Evolutionary conservation across 495 filamentous ascomycete species (phyloP), one percentile per base, ranked within the genome.

Genomic region (Halenospora varia): DNA sequence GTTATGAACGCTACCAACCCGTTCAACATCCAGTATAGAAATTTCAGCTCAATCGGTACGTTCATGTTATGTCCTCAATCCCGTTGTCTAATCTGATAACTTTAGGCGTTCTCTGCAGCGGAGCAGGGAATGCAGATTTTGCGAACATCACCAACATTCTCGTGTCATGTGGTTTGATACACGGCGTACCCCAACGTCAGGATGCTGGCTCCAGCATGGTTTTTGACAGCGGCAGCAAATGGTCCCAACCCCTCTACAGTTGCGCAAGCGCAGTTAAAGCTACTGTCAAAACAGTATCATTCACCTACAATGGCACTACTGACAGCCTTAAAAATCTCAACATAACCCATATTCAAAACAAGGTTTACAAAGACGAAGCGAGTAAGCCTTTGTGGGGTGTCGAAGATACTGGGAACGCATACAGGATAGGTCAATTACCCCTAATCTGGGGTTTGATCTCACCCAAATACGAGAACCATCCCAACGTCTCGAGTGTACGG

Each of bases 61-160:
- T n/a, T n/a, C n/a, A n/a, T n/a, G n/a, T n/a, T n/a, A n/a, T n/a
- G n/a, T n/a, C n/a, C n/a, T n/a, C n/a, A n/a, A n/a, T n/a, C n/a
- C n/a, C n/a, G n/a, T n/a, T n/a, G n/a, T n/a, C n/a, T n/a, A n/a
- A n/a, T n/a, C n/a, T n/a, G n/a, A n/a, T n/a, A n/a, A n/a, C n/a
- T n/a, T n/a, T 55, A 71, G 68, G 13, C 17, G 52, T 59, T 25
- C 40, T 61, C 10, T 75, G 70, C 56, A 23, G 47, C 15, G 68
- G 65, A 18, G 64, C 62, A 24, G 64, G 55, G 11, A 56, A 39
- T 4, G 51, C 45, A 8, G 65, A 72, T 53, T 44, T 55, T 10
- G 74, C 71, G 9, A 78, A 77, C 52, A 69, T 74, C 46, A 70
- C 62, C 29, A 78, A 71, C 59, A 68, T 74, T 23, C 62, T 56